A percentile compares a stretch with the other conserved stretches of the same genome.
phyloP scores from a whole-genome alignment of 768 basidiomycete genomes.

The Suillus luteus region DNA sequence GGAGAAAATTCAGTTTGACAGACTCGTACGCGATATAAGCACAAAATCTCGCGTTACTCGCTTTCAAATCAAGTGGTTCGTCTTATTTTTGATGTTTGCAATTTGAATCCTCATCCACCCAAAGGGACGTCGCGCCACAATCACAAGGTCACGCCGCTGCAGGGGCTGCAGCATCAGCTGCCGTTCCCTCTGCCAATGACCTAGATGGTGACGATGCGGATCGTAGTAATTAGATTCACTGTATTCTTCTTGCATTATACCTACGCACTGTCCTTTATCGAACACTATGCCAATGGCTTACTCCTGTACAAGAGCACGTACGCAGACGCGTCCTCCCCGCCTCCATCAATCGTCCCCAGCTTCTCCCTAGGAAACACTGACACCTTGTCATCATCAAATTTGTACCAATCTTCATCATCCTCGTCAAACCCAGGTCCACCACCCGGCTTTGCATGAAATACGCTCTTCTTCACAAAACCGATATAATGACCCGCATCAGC shows the following conservation, averaged over 20 bases:
- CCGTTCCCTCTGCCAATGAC: slow-evolving; percentile 74
- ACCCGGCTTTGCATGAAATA: slow-evolving; percentile 45
- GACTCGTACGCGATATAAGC: slow-evolving; percentile 84
- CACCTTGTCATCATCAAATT: slow-evolving; percentile 96
- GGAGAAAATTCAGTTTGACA: slow-evolving; percentile 68
- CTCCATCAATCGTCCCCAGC: slow-evolving; percentile 82
- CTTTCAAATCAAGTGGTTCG: slow-evolving; percentile 86
- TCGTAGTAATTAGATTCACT: slow-evolving; percentile 5
- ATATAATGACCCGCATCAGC: slow-evolving; percentile 98
- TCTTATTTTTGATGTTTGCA: slow-evolving; percentile 12
- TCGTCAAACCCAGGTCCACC: slow-evolving; percentile 37
- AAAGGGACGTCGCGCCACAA: slow-evolving; percentile 67
- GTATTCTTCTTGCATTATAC: slow-evolving; percentile 1
- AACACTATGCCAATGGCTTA: slow-evolving; percentile 43
- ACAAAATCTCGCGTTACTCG: slow-evolving; percentile 93
- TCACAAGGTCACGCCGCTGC: slow-evolving; percentile 44
- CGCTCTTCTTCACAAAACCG: slow-evolving; percentile 82
- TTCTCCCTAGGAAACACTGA: slow-evolving; percentile 85
- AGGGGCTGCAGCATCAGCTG: slow-evolving; percentile 70
- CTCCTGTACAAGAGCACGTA: slow-evolving; percentile 87
- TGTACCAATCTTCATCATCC: slow-evolving; percentile 88
- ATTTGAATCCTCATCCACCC: not conserved
- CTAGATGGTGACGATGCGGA: slow-evolving; percentile 46
- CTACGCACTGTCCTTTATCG: not conserved
- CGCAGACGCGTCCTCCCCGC: slow-evolving; percentile 88